Evolutionary conservation across 306 rosid genomes (phyloP).

Genomic region (Dalbergia oliveri): DNA sequence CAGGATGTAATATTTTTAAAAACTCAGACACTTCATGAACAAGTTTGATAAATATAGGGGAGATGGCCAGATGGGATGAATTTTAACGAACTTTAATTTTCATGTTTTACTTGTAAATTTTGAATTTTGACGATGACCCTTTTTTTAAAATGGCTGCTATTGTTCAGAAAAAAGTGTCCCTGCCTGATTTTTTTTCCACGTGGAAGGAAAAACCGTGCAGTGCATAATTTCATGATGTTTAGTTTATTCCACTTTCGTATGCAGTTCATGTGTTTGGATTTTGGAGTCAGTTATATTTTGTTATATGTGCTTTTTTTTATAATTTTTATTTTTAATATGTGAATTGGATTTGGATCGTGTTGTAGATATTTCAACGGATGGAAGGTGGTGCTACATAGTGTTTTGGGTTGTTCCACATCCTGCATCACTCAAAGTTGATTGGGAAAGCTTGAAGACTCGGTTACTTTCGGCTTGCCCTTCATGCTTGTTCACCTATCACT

Average conservation of each 20-base stretch:
- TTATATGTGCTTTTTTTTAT: conserved; percentile 15
- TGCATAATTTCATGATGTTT: conserved; percentile 8
- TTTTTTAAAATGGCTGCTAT: not conserved
- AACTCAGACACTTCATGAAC: no score
- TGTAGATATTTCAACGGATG: conserved; percentile 86
- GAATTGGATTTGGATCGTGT: conserved; percentile 30
- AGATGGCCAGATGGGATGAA: no score
- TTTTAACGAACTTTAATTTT: not conserved
- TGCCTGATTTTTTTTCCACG: not conserved
- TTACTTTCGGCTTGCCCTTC: conserved; percentile 78
- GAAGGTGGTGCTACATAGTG: conserved; percentile 86
- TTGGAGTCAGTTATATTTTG: not conserved
- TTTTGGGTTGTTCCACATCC: conserved; percentile 75
- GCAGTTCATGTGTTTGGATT: not conserved
- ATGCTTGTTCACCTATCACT: conserved; percentile 58
- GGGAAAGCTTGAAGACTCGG: conserved; percentile 78
- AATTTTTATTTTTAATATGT: not conserved
- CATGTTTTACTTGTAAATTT: not conserved
- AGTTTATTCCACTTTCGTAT: not conserved
- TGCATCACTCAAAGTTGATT: conserved; percentile 58
- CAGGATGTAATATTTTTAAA: no score
- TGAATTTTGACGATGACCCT: not conserved
- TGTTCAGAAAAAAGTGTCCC: not conserved
- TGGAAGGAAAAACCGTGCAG: not conserved
- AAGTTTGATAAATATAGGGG: no score